Percentiles rank a stretch among this genome's conserved stretches.
These are phyloP conservation scores for Phyllostachys edulis DNA, from an alignment of 176 grass and related monocot genomes.

Conservation along the genomic window DNA sequence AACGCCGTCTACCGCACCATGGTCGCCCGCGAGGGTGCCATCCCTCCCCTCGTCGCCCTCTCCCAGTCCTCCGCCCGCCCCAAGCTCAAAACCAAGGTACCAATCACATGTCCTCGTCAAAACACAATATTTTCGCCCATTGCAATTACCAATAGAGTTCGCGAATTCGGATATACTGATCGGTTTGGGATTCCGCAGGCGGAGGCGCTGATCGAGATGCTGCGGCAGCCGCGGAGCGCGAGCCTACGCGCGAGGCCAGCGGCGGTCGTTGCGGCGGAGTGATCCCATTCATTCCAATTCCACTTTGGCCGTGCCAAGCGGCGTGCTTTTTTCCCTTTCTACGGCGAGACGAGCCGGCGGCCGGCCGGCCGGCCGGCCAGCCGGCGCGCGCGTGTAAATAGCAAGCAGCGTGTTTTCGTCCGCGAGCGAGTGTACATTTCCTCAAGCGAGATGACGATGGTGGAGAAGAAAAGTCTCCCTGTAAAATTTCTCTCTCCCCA, in stretches of 20 bases:
- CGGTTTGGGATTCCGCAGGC: constrained; percentile 47
- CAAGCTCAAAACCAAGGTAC: constrained; percentile 79
- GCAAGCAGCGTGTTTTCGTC: constrained; percentile 50
- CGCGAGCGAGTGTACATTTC: constrained; percentile 72
- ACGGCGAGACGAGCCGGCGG: constrained; percentile 33
- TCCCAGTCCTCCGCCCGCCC: constrained; percentile 62
- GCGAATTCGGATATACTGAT: constrained; percentile 4
- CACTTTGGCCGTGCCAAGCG: constrained; percentile 27
- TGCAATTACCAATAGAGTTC: background rate
- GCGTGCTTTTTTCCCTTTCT: background rate
- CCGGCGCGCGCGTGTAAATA: constrained; percentile 42
- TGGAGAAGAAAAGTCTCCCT: constrained; percentile 28
- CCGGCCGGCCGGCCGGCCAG: background rate
- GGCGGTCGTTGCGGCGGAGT: constrained; percentile 48
- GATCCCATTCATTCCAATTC: background rate
- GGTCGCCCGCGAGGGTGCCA: constrained; percentile 89
- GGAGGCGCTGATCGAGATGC: constrained; percentile 66
- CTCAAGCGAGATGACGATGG: constrained; percentile 56
- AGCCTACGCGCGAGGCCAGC: constrained; percentile 39
- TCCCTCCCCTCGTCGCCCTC: constrained; percentile 87
- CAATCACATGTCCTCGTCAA: background rate
- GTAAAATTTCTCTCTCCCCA: constrained; percentile 22
- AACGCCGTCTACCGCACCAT: constrained; percentile 57
- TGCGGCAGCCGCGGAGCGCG: constrained; percentile 63
- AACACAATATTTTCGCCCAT: background rate